phyloP scores from a whole-genome alignment of 2,329 filamentous ascomycete genomes.

The Cryphonectria carpinicola region DNA sequence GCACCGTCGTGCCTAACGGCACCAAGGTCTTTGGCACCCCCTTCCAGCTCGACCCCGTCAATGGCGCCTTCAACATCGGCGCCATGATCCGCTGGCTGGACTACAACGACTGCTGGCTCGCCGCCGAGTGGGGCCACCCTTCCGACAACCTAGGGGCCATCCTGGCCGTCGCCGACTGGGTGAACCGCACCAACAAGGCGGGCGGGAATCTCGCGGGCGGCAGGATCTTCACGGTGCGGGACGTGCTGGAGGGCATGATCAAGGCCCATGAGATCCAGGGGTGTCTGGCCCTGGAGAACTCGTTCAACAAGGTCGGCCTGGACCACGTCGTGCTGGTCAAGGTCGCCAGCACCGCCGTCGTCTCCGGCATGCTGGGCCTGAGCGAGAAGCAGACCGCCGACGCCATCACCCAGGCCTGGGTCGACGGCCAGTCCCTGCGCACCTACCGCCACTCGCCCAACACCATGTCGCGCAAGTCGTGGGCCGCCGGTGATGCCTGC shows the following conservation, averaged over 20 bases:
- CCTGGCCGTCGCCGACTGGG: conserved; percentile 95
- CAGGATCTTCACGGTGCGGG: conserved; percentile 85
- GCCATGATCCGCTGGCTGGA: conserved; percentile 99
- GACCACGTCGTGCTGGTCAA: conserved; percentile 99
- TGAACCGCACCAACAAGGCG: conserved; percentile 83
- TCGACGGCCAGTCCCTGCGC: conserved; percentile 92
- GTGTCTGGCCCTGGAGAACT: conserved; percentile 94
- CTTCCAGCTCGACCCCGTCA: conserved; percentile 93
- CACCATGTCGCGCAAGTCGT: conserved; percentile 99
- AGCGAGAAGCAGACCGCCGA: conserved; percentile 89
- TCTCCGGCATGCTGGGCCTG: conserved; percentile 93
- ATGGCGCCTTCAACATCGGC: conserved; percentile 97
- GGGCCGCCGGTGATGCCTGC: conserved; percentile 98
- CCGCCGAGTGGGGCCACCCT: conserved; percentile 97
- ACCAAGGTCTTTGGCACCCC: conserved; percentile 88
- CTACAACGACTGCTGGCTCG: conserved; percentile 99
- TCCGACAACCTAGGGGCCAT: conserved; percentile 98
- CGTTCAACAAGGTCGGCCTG: conserved; percentile 96
- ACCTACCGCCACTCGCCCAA: conserved; percentile 98
- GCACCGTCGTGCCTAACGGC: conserved; percentile 89
- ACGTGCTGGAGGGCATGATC: conserved; percentile 96
- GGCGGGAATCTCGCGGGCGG: conserved; percentile 81
- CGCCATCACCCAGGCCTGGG: conserved; percentile 95
- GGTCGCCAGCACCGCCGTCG: conserved; percentile 91
- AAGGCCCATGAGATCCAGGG: conserved; percentile 99